Evolutionary conservation across 139 green algal species (phyloP).

Genomic region (Tetradesmus obliquus): DNA sequence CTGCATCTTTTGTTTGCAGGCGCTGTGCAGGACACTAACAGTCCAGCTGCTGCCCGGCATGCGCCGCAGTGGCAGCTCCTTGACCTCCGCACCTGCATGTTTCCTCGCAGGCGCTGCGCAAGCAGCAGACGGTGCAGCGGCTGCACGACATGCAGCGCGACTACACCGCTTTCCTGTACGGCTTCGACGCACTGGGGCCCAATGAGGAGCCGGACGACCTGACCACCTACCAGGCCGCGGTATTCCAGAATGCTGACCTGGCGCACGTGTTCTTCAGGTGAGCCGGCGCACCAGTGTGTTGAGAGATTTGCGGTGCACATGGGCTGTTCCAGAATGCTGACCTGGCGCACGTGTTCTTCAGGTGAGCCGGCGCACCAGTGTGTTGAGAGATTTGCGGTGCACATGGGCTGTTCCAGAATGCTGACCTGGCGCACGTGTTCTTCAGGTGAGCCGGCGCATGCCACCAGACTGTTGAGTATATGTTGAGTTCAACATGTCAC

Average conservation of each 20-base stretch:
- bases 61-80: not conserved
- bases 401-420: not conserved
- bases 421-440: conserved; percentile 35
- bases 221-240: not conserved
- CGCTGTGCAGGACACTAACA: not conserved
- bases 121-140: not conserved
- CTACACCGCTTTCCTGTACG: conserved; percentile 45
- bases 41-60: too few species aligned
- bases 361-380: not conserved
- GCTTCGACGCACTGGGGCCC: not conserved
- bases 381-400: not conserved
- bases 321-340: not conserved
- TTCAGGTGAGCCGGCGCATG: conserved; percentile 17
- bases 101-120: not conserved
- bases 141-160: conserved; percentile 13
- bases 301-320: too few species aligned
- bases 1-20: too few species aligned
- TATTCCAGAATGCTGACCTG: conserved; percentile 19
- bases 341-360: conserved; percentile 45
- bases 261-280: conserved; percentile 46
- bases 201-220: not conserved
- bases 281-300: not conserved
- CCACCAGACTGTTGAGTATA: not conserved
- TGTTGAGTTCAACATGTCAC: too few species aligned
- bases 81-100: not conserved